These are phyloP conservation scores for Populus ilicifolia DNA, from an alignment of 345 rosid species.

Conservation along the genomic window DNA sequence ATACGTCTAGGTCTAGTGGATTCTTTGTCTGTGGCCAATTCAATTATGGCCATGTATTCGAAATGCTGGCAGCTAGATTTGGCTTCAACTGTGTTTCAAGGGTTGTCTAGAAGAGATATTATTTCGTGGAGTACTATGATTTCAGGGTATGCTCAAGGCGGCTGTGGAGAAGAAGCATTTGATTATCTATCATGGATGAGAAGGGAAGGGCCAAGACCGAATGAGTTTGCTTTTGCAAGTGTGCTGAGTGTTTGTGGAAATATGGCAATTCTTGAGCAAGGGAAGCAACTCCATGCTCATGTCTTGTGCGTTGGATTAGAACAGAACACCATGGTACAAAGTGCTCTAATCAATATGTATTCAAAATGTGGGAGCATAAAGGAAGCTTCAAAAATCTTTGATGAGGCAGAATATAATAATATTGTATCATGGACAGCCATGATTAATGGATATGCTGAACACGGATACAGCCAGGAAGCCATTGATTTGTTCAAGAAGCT, in stretches of 20 bases:
- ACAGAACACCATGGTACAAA: slow-evolving; percentile 39
- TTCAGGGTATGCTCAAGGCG: slow-evolving; percentile 65
- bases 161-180: slow-evolving; percentile 64
- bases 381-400: slow-evolving; percentile 65
- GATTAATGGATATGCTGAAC: slow-evolving; percentile 90
- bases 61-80: slow-evolving; percentile 53
- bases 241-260: slow-evolving; percentile 74
- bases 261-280: slow-evolving; percentile 74
- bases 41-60: slow-evolving; percentile 71
- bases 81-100: slow-evolving; percentile 53
- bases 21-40: slow-evolving; percentile 59
- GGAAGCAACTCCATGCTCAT: slow-evolving; percentile 74
- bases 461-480: slow-evolving; percentile 70
- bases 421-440: slow-evolving; percentile 78
- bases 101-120: slow-evolving; percentile 54
- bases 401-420: slow-evolving; percentile 46
- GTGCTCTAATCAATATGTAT: slow-evolving; percentile 83
- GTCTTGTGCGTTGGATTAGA: slow-evolving; percentile 56
- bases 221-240: slow-evolving; percentile 70
- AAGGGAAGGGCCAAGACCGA: slow-evolving; percentile 66
- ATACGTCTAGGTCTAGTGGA: slow-evolving; percentile 44
- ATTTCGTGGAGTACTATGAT: slow-evolving; percentile 89
- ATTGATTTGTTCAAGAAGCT: slow-evolving; percentile 68
- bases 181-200: slow-evolving; percentile 71
- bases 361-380: slow-evolving; percentile 75